Evolutionary conservation across 2,329 filamentous ascomycete genomes (phyloP).

Genomic region (Hymenoscyphus fraxineus): DNA sequence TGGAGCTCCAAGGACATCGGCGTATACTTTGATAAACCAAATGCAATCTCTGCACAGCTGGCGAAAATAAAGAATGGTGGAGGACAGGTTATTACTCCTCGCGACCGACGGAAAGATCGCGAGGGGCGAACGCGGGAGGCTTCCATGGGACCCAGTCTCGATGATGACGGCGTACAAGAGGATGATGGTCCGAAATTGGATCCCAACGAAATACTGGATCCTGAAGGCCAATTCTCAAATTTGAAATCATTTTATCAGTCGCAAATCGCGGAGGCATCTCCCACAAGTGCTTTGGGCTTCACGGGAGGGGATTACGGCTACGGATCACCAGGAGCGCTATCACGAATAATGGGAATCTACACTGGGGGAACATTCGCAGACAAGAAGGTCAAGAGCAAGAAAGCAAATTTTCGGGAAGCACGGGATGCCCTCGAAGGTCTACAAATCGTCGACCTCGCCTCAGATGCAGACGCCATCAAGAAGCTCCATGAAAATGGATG

Average conservation of each 20-base stretch:
- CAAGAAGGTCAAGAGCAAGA: conserved; percentile 64
- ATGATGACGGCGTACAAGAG: conserved; percentile 30
- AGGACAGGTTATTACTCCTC: conserved; percentile 45
- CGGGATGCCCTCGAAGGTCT: conserved; percentile 68
- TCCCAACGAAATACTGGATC: conserved; percentile 44
- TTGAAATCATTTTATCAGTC: conserved; percentile 77
- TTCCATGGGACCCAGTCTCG: conserved; percentile 23
- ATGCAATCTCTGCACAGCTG: conserved; percentile 79
- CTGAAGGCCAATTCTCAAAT: conserved; percentile 69
- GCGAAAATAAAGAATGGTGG: conserved; percentile 65
- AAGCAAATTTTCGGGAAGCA: conserved; percentile 78
- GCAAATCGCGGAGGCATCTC: conserved; percentile 63
- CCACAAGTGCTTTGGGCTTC: conserved; percentile 54
- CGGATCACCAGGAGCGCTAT: conserved; percentile 74
- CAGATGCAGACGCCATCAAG: conserved; percentile 57
- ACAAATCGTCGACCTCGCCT: conserved; percentile 43
- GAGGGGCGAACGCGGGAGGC: conserved; percentile 28
- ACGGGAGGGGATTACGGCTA: conserved; percentile 50
- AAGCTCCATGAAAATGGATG: conserved; percentile 58
- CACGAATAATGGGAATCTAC: conserved; percentile 89
- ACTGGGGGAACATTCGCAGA: conserved; percentile 59
- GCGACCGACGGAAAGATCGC: conserved; percentile 35
- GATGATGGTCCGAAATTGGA: conserved; percentile 33
- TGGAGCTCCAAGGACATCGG: conserved; percentile 90
- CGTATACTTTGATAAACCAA: conserved; percentile 84